Base-by-base conservation (phyloP, 306 rosid species). In the Glycine tomentella region DNA sequence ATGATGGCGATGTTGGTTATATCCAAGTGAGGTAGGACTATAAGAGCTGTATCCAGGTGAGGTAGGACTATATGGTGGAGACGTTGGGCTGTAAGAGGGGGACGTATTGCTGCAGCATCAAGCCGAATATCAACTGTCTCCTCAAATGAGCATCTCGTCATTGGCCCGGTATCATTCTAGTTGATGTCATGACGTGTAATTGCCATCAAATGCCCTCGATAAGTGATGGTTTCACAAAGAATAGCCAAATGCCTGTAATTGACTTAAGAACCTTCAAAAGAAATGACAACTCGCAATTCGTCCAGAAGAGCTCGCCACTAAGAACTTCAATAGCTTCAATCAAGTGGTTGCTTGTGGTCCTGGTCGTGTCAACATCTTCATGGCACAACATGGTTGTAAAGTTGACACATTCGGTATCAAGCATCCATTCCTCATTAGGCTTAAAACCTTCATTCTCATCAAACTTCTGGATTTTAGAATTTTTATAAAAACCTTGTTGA, bases 101-200 rank as follows among this genome's bases (percentile, higher is more conserved):
- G 97, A 90, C 5, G 92, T 90, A 0, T n/a, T n/a, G n/a, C n/a
- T n/a, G n/a, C n/a, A n/a, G n/a, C n/a, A n/a, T n/a, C n/a, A n/a
- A n/a, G n/a, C n/a, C n/a, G n/a, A n/a, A n/a, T n/a, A n/a, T n/a
- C n/a, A 81, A 95, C 99, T 2, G 99, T 91, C 85, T 93, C 98
- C 83, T 95, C 99, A 78, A 95, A 95, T 10, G 99, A 95, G 84
- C 99, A 95, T 71, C 99, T 88, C 99, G 93, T 95, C 99, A 95
- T 93, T n/a, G 99, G 99, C 8, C 98, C 99, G 8, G 97, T 95
- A 71, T 95, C 99, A 76, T 95, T 93, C 56, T 96, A 40, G 69
- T 95, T 95, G 69, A 95, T 95, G 33, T 98, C 99, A 72, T 95
- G 98, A 49, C 99, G 98, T 4, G 98, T 95, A 55, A 93, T 95